Evolutionary conservation across 1,139 yeast species (phyloP).

Genomic region (Pichiaceae sp.): DNA sequence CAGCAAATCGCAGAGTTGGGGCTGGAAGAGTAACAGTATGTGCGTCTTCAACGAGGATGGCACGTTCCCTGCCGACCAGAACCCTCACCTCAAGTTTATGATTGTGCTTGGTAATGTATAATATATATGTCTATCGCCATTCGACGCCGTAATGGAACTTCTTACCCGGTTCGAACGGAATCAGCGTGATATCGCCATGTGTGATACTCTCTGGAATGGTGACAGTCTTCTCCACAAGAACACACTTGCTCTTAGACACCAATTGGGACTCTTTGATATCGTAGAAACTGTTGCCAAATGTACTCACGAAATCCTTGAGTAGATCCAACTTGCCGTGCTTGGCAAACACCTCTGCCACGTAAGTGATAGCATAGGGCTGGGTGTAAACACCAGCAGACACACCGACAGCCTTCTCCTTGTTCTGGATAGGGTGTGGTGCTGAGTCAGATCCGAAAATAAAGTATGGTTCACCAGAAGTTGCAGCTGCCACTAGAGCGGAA

Average conservation of each 20-base stretch:
- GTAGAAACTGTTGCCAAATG: conserved; percentile 67
- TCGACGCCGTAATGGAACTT: conserved; percentile 65
- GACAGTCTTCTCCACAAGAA: conserved; percentile 41
- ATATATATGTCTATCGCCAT: conserved; percentile 39
- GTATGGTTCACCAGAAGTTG: conserved; percentile 85
- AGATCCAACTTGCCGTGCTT: conserved; percentile 51
- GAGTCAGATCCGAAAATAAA: conserved; percentile 97
- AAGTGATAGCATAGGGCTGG: conserved; percentile 74
- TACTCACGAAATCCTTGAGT: conserved; percentile 67
- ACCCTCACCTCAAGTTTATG: conserved; percentile 36
- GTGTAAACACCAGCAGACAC: conserved; percentile 98
- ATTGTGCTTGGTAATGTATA: conserved; percentile 35
- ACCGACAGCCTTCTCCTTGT: conserved; percentile 68
- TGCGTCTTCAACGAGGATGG: conserved; percentile 39
- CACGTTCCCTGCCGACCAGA: conserved; percentile 30
- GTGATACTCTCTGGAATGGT: conserved; percentile 52
- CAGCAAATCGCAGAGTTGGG: conserved; percentile 48
- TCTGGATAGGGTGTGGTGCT: conserved; percentile 86
- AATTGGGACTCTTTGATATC: conserved; percentile 36
- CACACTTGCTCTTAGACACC: conserved; percentile 38
- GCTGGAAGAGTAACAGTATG: conserved; percentile 45
- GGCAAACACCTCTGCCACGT: conserved; percentile 83
- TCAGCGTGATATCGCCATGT: conserved; percentile 45
- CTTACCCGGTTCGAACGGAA: conserved; percentile 88
- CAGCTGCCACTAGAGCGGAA: conserved; percentile 74